These are phyloP conservation scores for Cladophialophora bantiana DNA, from an alignment of 2,329 filamentous ascomycete species.

Conservation along the genomic window DNA sequence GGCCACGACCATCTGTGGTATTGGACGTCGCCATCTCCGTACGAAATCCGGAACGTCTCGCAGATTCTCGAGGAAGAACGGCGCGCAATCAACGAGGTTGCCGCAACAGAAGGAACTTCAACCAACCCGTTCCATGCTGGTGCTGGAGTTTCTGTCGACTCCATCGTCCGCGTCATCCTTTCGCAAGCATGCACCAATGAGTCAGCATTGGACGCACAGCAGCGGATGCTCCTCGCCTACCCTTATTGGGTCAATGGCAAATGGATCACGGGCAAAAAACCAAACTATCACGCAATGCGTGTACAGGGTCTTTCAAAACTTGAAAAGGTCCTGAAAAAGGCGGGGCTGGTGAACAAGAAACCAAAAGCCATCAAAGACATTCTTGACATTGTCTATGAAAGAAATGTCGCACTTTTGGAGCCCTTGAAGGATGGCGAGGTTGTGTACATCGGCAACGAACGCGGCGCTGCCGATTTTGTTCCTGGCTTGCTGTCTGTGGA, in stretches of 20 bases:
- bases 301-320: conserved; percentile 27
- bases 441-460: conserved; percentile 28
- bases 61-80: conserved; percentile 26
- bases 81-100: conserved; percentile 2
- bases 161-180: conserved; percentile 37
- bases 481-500: conserved; percentile 40
- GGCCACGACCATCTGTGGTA: conserved; percentile 13
- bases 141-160: conserved; percentile 32
- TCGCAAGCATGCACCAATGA: conserved; percentile 39
- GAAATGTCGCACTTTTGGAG: conserved; percentile 22
- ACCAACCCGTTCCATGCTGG: conserved; percentile 35
- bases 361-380: conserved; percentile 25
- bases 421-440: conserved; percentile 20
- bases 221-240: conserved; percentile 33
- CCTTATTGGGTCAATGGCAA: conserved; percentile 35
- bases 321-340: conserved; percentile 25
- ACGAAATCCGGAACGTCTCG: conserved; percentile 15
- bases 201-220: conserved; percentile 33
- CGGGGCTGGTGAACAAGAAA: conserved; percentile 29
- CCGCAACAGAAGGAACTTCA: conserved; percentile 3
- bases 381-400: conserved; percentile 31
- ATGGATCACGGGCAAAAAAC: conserved; percentile 33
- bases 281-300: conserved; percentile 40
- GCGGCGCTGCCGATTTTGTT: conserved; percentile 34
- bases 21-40: conserved; percentile 4